phyloP scores from a whole-genome alignment of 257 asterid species.

The Penstemon eatonii region DNA sequence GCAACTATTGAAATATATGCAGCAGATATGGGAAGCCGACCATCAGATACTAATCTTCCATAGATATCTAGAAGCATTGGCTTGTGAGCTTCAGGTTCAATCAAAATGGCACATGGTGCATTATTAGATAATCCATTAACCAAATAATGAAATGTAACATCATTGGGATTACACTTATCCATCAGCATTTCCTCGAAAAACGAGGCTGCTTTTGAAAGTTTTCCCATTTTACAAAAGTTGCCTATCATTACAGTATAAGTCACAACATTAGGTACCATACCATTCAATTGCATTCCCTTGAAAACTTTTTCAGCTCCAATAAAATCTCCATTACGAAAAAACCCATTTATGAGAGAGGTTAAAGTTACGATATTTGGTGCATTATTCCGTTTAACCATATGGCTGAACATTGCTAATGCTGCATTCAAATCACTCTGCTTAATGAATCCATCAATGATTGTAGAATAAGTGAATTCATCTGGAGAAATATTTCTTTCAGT shows the following conservation, averaged over 20 bases:
- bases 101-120: conserved; percentile 21
- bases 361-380: conserved; percentile 64
- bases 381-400: conserved; percentile 46
- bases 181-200: conserved; percentile 74
- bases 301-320: conserved; percentile 58
- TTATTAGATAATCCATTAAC: conserved; percentile 67
- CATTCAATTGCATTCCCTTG: conserved; percentile 51
- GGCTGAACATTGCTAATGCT: conserved; percentile 61
- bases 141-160: conserved; percentile 73
- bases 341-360: conserved; percentile 76
- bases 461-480: conserved; percentile 77
- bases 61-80: conserved; percentile 62
- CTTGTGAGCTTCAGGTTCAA: conserved; percentile 26
- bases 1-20: conserved; percentile 66
- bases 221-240: conserved; percentile 66
- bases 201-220: conserved; percentile 59
- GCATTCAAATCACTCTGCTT: conserved; percentile 64
- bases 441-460: conserved; percentile 74
- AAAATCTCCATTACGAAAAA: conserved; percentile 55
- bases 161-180: conserved; percentile 71
- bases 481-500: conserved; percentile 48
- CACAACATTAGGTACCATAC: conserved; percentile 76
- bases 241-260: conserved; percentile 79
- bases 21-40: conserved; percentile 56
- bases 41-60: conserved; percentile 58